A percentile compares a stretch with the other conserved stretches of the same genome.
These are phyloP conservation scores for Penicillium sp. DNA, from an alignment of 2,329 filamentous ascomycete species.

Conservation along the genomic window DNA sequence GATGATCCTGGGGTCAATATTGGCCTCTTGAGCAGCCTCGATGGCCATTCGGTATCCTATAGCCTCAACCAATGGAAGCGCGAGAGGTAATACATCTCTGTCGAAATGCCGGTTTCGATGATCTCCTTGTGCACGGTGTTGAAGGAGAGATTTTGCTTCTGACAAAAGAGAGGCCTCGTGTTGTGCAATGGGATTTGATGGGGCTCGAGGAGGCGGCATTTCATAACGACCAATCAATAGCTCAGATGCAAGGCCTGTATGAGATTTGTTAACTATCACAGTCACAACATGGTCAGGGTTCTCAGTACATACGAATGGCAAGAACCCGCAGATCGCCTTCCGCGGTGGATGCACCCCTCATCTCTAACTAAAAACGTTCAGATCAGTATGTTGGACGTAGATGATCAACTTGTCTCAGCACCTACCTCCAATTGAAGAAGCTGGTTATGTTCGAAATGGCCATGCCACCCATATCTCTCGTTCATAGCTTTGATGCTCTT, in stretches of 20 bases:
- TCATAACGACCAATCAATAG: constrained; percentile 27
- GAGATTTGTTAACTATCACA: neutral
- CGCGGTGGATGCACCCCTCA: constrained; percentile 8
- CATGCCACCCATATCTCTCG: constrained; percentile 14
- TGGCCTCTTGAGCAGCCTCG: constrained; percentile 17
- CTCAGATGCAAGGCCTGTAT: constrained; percentile 27
- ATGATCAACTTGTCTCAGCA: neutral
- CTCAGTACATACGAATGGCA: constrained; percentile 18
- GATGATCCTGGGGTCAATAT: neutral
- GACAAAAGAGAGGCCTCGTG: constrained; percentile 22
- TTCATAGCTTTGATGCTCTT: constrained; percentile 12
- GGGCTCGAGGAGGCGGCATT: constrained; percentile 15
- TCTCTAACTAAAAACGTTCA: constrained; percentile 1
- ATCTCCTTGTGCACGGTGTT: neutral
- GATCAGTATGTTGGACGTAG: neutral
- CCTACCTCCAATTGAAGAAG: constrained; percentile 11
- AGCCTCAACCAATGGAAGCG: constrained; percentile 19
- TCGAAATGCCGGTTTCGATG: constrained; percentile 23
- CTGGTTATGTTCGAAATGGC: constrained; percentile 10
- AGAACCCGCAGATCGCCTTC: constrained; percentile 23
- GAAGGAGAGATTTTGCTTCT: constrained; percentile 11
- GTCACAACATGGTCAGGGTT: neutral
- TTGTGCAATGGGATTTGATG: constrained; percentile 16
- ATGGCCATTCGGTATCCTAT: constrained; percentile 25
- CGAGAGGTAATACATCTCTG: constrained; percentile 19